phyloP scores from a whole-genome alignment of 495 filamentous ascomycete genomes.

The Ramalina intermedia region DNA sequence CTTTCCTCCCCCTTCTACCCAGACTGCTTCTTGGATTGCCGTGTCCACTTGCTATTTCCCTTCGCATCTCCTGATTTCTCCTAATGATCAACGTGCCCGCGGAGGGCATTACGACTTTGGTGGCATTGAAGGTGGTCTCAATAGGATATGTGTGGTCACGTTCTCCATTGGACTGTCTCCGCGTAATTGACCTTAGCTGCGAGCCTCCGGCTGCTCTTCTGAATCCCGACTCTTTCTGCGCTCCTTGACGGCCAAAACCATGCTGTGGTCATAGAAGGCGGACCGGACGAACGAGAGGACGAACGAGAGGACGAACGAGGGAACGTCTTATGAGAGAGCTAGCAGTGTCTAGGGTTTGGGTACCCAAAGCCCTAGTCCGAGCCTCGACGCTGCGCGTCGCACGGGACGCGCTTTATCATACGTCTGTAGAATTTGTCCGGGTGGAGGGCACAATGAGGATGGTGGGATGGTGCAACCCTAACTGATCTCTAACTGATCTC shows the following conservation, averaged over 20 bases:
- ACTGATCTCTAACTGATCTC: too few species aligned
- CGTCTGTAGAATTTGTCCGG: too few species aligned
- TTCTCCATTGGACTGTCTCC: conserved; percentile 5
- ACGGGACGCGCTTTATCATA: too few species aligned
- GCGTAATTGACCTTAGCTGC: conserved; percentile 20
- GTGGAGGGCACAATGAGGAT: too few species aligned
- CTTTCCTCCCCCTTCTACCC: conserved; percentile 66
- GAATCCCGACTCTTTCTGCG: conserved; percentile 9
- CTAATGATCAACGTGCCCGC: conserved; percentile 91
- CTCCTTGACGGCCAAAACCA: conserved; percentile 14
- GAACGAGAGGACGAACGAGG: too few species aligned
- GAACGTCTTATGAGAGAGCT: too few species aligned
- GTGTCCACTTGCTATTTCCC: conserved; percentile 30
- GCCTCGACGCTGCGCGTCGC: too few species aligned
- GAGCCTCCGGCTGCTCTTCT: conserved; percentile 20
- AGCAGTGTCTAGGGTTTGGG: too few species aligned
- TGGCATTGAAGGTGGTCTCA: conserved; percentile 27
- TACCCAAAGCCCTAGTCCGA: too few species aligned
- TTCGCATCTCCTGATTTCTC: conserved; percentile 88
- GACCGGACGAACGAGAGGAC: too few species aligned
- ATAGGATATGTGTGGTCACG: conserved; percentile 19
- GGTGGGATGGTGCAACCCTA: too few species aligned
- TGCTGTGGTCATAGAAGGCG: too few species aligned
- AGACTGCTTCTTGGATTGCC: conserved; percentile 67
- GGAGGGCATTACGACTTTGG: conserved; percentile 70